Conservation (phyloP, 352 stramenopile genomes). For the Phytophthora ramorum region DNA sequence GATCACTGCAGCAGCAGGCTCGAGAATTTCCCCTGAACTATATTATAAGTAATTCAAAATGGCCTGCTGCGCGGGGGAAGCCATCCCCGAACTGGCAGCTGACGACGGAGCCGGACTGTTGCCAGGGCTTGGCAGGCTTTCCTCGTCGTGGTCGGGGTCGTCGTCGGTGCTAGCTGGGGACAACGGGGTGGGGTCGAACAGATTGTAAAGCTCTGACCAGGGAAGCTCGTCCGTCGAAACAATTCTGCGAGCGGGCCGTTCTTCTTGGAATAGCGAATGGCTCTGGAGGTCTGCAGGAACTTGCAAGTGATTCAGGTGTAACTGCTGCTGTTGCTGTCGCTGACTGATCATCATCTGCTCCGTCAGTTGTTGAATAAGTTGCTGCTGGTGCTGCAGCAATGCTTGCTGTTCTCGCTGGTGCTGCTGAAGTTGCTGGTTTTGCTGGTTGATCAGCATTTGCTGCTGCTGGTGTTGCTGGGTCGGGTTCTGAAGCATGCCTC, state of each 20-base stretch:
- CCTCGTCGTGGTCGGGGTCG: conserved; percentile 65
- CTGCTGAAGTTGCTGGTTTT: conserved; percentile 48
- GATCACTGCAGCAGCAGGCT: conserved; percentile 13
- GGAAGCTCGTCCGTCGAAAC: conserved; percentile 78
- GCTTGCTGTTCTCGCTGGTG: conserved; percentile 45
- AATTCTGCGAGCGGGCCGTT: conserved; percentile 58
- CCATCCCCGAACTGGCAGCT: conserved; percentile 16
- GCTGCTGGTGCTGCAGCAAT: conserved; percentile 34
- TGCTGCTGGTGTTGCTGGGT: conserved; percentile 30
- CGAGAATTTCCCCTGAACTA: conserved; percentile 22
- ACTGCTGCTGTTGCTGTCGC: conserved; percentile 36
- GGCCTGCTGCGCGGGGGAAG: conserved; percentile 34
- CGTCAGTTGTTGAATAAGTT: conserved; percentile 43
- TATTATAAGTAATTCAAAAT: conserved; percentile 79
- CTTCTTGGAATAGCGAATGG: conserved; percentile 73
- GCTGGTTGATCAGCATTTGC: conserved; percentile 32
- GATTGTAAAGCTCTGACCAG: conserved; percentile 85
- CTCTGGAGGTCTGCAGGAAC: conserved; percentile 54
- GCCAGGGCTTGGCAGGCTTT: conserved; percentile 48
- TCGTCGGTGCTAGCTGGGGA: conserved; percentile 53
- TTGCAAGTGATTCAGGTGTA: conserved; percentile 26
- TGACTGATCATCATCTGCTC: conserved; percentile 49
- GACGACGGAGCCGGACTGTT: conserved; percentile 32
- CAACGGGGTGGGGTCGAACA: conserved; percentile 67
- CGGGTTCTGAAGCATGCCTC: conserved; percentile 28